Conservation (phyloP, 345 rosid genomes). For the Corchorus olitorius region DNA sequence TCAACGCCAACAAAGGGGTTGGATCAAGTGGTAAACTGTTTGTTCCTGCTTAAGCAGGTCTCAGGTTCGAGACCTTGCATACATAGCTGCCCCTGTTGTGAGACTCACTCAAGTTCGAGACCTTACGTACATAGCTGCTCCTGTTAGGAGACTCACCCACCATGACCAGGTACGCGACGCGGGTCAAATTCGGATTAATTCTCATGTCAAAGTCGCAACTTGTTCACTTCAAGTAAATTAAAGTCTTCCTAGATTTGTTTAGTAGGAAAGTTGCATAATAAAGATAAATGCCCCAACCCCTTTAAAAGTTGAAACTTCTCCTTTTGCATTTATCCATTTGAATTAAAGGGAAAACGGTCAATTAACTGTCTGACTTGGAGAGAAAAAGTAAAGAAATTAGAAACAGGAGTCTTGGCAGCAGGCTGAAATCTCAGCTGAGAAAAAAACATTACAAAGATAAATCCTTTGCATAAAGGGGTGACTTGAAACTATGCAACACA, state of each 20-base stretch:
- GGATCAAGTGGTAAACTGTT: too few relatives aligned
- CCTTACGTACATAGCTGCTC: too few relatives aligned
- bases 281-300: neutral
- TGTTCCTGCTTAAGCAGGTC: too few relatives aligned
- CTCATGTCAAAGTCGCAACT: too few relatives aligned
- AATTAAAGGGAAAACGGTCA: neutral
- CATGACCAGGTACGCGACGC: too few relatives aligned
- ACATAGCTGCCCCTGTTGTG: too few relatives aligned
- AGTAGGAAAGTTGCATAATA: neutral
- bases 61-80: too few relatives aligned
- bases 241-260: neutral
- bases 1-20: too few relatives aligned
- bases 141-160: too few relatives aligned
- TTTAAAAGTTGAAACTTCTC: neutral
- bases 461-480: neutral
- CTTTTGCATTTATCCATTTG: neutral
- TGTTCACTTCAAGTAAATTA: too few relatives aligned
- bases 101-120: too few relatives aligned
- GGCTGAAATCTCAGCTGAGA: neutral
- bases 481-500: neutral
- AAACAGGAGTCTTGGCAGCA: neutral
- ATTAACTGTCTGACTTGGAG: neutral
- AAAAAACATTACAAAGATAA: neutral
- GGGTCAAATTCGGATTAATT: too few relatives aligned
- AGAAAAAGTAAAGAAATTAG: neutral